Base-by-base conservation (phyloP, 176 grass and related monocot genomes). In the Ampelocalamus luodianensis region DNA sequence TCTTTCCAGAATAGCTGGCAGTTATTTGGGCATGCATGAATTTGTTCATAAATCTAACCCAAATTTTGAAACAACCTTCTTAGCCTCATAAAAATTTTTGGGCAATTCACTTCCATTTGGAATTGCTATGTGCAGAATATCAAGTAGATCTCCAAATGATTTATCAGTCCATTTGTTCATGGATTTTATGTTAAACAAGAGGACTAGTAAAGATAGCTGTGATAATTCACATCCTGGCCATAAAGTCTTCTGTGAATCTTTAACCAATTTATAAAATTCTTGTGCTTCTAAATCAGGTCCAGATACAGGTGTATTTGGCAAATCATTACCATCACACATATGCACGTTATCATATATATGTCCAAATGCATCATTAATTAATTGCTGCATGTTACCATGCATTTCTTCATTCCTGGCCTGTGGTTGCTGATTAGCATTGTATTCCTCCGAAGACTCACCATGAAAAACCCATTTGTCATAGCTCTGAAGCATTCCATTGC, bases 151-250 rank as follows among this genome's bases (percentile, higher is more conserved):
- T 54, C 79, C 49, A 79, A n/a, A 56, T 38, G 79, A 81, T 55
- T 81, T 81, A 69, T 81, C 34, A 55, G n/a, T n/a, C 65, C 65
- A 81, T 81, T 81, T 69, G 60, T 81, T 69, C 32, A 81, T 69
- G 4, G 65, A 69, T 42, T 81, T 68, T 55, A 23, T 10, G 16
- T 81, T 81, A 15, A 81, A 69, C 48, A 81, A 69, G 40, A 81
- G 65, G 48, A 40, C 34, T 27, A 80, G 38, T 39, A 39, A 39
- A 39, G 38, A 39, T 6, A 39, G 38, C 0, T 39, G 38, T 39
- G 38, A 39, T 39, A 39, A 39, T 39, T 39, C 38, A 39, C 38
- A 39, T 39, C 38, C 38, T 39, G n/a, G 38, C 38, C 38, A 39
- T 39, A 39, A 34, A 34, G 32, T 34, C 32, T 34, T 34, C 32